Percentiles rank a stretch among this genome's conserved stretches.
Evolutionary conservation across 108 stramenopile species (phyloP).

Genomic region (Discostella stelligeroides): DNA sequence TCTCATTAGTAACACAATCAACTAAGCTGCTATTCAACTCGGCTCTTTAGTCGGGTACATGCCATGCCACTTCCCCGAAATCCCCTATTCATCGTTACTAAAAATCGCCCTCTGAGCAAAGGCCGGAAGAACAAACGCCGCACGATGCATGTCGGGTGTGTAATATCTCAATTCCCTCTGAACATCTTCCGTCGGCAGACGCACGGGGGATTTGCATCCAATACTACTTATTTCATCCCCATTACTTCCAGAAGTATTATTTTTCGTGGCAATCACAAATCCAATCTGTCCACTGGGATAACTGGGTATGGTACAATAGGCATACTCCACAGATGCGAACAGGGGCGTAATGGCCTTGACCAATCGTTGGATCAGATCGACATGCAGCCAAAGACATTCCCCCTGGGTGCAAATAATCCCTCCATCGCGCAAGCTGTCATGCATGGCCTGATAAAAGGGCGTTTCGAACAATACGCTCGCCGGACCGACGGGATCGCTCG

Average conservation of each 20-base stretch:
- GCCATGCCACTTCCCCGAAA: background rate
- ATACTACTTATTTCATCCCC: background rate
- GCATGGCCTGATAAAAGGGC: slow-evolving; percentile 92
- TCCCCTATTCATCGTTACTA: slow-evolving; percentile 30
- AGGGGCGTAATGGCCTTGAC: slow-evolving; percentile 65
- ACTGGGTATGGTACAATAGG: slow-evolving; percentile 97
- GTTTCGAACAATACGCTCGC: slow-evolving; percentile 95
- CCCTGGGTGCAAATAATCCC: slow-evolving; percentile 98
- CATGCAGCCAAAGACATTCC: slow-evolving; percentile 97
- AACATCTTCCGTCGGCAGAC: slow-evolving; percentile 57
- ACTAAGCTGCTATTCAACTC: too few relatives aligned
- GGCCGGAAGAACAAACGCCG: slow-evolving; percentile 94
- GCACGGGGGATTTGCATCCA: slow-evolving; percentile 64
- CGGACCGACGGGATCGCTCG: slow-evolving; percentile 95
- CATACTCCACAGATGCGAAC: slow-evolving; percentile 92
- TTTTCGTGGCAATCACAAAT: slow-evolving; percentile 91
- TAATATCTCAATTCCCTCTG: slow-evolving; percentile 86
- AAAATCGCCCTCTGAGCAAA: slow-evolving; percentile 70
- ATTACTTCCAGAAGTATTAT: too few relatives aligned
- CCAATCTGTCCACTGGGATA: slow-evolving; percentile 99
- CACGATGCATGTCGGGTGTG: slow-evolving; percentile 87
- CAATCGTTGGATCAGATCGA: slow-evolving; percentile 88
- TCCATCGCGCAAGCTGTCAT: slow-evolving; percentile 82
- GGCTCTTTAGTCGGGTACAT: too few relatives aligned
- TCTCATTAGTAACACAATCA: too few relatives aligned